Evolutionary conservation across 805 yeast genomes (phyloP).

Genomic region (Candida morakotiae): DNA sequence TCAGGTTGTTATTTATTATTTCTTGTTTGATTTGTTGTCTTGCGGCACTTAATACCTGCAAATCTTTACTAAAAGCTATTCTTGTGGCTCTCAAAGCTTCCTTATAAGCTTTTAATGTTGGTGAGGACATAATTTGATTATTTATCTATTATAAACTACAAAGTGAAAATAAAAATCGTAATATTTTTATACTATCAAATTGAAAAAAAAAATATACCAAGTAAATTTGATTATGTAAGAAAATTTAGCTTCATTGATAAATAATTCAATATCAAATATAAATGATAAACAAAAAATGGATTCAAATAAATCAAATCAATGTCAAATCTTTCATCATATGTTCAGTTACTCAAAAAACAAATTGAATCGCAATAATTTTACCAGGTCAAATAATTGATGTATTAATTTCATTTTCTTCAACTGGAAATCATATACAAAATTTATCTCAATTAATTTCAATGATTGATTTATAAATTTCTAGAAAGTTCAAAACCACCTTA

Average conservation of each 20-base stretch:
- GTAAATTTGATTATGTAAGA: neutral
- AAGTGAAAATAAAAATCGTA: neutral
- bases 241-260: conserved; percentile 3
- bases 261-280: conserved; percentile 13
- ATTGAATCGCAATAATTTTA: neutral
- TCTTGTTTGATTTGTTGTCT: conserved; percentile 57
- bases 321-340: conserved; percentile 3
- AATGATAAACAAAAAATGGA: conserved; percentile 2
- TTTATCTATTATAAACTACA: neutral
- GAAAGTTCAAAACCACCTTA: conserved; percentile 43
- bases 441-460: conserved; percentile 30
- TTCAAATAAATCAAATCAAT: neutral
- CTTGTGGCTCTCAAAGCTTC: conserved; percentile 63
- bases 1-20: conserved; percentile 16
- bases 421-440: conserved; percentile 24
- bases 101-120: conserved; percentile 55
- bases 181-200: neutral
- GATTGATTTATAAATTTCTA: conserved; percentile 37
- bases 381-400: conserved; percentile 33
- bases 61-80: conserved; percentile 54
- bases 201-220: neutral
- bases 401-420: conserved; percentile 28
- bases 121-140: neutral
- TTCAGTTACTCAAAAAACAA: conserved; percentile 4
- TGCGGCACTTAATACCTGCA: conserved; percentile 51